Evolutionary conservation across 2,329 filamentous ascomycete genomes (phyloP), one percentile per base, ranked within the genome.

Genomic region (Paecilomyces sp.): DNA sequence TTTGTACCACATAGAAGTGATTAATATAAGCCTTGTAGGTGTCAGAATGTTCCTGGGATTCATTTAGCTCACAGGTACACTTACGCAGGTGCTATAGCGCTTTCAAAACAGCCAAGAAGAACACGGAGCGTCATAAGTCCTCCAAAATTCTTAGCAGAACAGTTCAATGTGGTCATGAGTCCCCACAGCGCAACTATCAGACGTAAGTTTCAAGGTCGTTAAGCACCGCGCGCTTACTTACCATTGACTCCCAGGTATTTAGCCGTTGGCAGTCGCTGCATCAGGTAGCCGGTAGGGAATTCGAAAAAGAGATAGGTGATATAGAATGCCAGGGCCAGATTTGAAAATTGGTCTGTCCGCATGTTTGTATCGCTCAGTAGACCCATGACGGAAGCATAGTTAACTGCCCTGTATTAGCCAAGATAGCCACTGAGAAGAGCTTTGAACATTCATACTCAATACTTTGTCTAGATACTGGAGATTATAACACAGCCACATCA

Each of bases 381-480:
- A 13, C 83, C 83, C 85, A 88, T 88, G 58, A 88, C 83, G 54
- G 81, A 81, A 6, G 85, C 75, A 50, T 79, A 72, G 4, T 81
- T 80, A 7, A 75, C 72, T 24, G 84, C 69, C 12, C 18, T 18
- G 41, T 47, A 2, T 47, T 47, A 47, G 41, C 41, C n/a, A 6
- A 9, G 8, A 47, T 41, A 47, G 18, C n/a, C 15, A 47, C n/a
- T 47, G 2, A n/a, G 9, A 7, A 15, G 41, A 47, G 41, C 18
- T 7, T 25, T 24, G 24, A 53, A 28, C 71, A 0, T 60, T 55
- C 79, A 80, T 61, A 70, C 69, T 70, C 52, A 72, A 61, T 0
- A 81, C 82, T 68, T 88, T 87, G 71, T 88, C 85, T 1, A 85
- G 74, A 63, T 82, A 87, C 61, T 87, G 84, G 4, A 86, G 72